Base-by-base conservation (phyloP, 192 early-diverging fungal species). In the Coemansia pectinata region DNA sequence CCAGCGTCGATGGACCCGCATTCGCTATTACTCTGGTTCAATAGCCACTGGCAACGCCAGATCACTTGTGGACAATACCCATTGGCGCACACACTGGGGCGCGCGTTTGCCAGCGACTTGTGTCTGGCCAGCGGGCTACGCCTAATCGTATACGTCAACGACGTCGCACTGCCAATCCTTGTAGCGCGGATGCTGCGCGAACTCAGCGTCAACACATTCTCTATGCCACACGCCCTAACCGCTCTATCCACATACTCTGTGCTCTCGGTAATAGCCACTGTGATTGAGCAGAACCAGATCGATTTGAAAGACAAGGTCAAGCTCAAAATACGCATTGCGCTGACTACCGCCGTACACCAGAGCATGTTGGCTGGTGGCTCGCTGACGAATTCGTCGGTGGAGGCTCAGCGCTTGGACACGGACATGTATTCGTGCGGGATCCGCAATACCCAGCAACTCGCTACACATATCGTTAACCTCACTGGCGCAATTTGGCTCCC, bases 271-370 rank as follows among this genome's bases (percentile, higher is more conserved):
- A 8, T 36, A 0, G 71, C 58, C 0, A 66, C 63, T 0, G 17
- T 71, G 12, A 38, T 67, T 12, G 74, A 81, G 79, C 79, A 81
- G 45, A 73, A 81, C 48, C 71, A 76, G n/a, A 77, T 81, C 5
- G 79, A 81, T 21, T 5, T 68, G 44, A 64, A 68, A 3, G 79
- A 81, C 68, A 58, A 38, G 4, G 55, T 42, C 14, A 59, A 53
- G 55, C 65, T 77, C 1, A 69, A 72, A 23, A 77, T 81, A 27
- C 52, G 57, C 29, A 42, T 52, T 2, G 33, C 74, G 2, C 65
- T 81, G 36, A 53, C 65, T 0, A 36, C 71, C 29, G 67, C 71
- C 8, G 47, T 73, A 11, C 79, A 81, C 65, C 52, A 60, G 21
- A 53, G 52, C 15, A 27, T 52, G 23, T 50, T 65, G 12, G 39